Conservation (phyloP, 768 basidiomycete genomes). For the Dentipellis sp. region DNA sequence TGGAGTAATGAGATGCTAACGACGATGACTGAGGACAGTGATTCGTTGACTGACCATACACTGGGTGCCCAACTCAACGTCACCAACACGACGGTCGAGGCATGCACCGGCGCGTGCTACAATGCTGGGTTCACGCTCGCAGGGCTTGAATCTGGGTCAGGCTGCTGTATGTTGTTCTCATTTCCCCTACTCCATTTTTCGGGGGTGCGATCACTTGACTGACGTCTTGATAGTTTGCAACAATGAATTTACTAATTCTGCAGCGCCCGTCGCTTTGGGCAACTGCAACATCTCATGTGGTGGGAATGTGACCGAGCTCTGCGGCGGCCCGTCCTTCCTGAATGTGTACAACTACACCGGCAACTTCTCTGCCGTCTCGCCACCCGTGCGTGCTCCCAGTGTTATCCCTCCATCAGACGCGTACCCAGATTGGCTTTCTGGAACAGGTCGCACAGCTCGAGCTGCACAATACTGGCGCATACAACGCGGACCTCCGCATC, state of each 20-base stretch:
- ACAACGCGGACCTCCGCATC: neutral
- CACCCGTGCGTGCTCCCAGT: neutral
- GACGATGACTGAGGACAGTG: no score
- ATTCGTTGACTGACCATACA: no score
- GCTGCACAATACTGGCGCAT: neutral
- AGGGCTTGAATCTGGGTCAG: neutral
- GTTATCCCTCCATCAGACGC: neutral
- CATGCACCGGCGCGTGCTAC: neutral
- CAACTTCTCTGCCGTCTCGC: neutral
- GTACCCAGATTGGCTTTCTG: neutral
- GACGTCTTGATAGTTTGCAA: neutral
- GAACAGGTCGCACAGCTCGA: neutral
- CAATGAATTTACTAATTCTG: neutral
- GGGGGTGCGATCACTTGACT: neutral
- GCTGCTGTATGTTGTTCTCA: neutral
- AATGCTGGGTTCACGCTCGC: neutral
- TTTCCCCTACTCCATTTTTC: no score
- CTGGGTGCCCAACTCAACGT: no score
- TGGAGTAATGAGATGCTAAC: no score
- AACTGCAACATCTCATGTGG: constrained; percentile 2
- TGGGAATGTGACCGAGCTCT: neutral
- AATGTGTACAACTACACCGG: constrained; percentile 2
- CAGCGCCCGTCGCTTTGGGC: neutral
- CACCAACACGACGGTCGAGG: neutral
- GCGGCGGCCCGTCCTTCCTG: neutral